Conservation (phyloP, 2,329 filamentous ascomycete species). For the Aspergillus bombycis region DNA sequence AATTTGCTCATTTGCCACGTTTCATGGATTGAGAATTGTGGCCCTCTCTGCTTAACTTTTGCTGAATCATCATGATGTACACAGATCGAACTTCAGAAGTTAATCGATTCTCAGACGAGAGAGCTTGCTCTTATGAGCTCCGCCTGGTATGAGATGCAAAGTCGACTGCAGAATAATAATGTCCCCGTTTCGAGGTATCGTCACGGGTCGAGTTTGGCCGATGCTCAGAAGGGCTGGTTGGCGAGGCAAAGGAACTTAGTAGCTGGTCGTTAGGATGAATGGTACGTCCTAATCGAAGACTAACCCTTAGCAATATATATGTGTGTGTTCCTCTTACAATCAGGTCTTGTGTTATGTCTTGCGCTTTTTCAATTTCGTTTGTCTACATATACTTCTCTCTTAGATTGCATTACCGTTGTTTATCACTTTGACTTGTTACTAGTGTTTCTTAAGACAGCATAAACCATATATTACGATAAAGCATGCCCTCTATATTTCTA, state of each 20-base stretch:
- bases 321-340: constrained; percentile 1
- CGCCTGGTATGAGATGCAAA: constrained; percentile 52
- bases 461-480: background rate
- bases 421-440: background rate
- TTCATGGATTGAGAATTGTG: background rate
- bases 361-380: background rate
- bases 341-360: background rate
- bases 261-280: constrained; percentile 34
- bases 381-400: background rate
- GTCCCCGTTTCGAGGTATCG: constrained; percentile 46
- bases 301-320: background rate
- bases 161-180: constrained; percentile 49
- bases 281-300: background rate
- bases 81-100: constrained; percentile 46
- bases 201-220: constrained; percentile 37
- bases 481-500: background rate
- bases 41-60: background rate
- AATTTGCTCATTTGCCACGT: background rate
- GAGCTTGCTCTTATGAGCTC: constrained; percentile 51
- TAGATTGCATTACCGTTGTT: constrained; percentile 3
- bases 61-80: constrained; percentile 18
- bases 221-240: constrained; percentile 49
- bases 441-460: background rate
- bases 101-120: constrained; percentile 45
- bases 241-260: constrained; percentile 48